Evolutionary conservation across 768 basidiomycete genomes (phyloP), one percentile per base, ranked within the genome.

Genomic region (Podaxis mareebaensis): DNA sequence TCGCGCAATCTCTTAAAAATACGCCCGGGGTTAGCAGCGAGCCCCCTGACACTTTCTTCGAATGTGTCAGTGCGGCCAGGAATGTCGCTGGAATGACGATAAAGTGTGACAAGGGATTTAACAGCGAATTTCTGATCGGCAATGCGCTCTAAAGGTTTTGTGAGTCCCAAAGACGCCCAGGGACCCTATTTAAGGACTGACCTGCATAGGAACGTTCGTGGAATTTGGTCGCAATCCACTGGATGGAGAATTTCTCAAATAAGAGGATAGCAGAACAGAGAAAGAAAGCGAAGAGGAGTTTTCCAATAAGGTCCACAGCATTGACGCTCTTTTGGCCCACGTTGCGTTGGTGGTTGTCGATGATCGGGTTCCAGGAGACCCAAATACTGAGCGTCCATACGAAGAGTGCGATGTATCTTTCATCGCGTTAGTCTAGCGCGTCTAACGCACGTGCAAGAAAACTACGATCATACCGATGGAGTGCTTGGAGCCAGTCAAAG

Each of bases 171-270:
- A 12, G 22, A 20, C 48, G 1, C 3, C 48, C 10, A 0, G 63
- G 63, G 46, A 38, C 60, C 51, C 56, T 51, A 44, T 54, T 44
- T 40, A 60, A 10, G 60, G 5, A 67, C 77, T 22, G 46, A 84
- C 85, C 84, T 49, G 84, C 84, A 67, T 90, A 93, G 5, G 87
- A 89, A 54, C 86, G 77, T 71, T 92, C 89, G 70, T 94, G 92
- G 73, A 93, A 94, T 70, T 92, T 91, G 51, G 79, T 81, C 52
- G 89, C 89, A 67, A 96, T 94, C 80, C 87, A 87, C 72, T 96
- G 95, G 53, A 97, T 91, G 13, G 89, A 74, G 64, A 95, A 85
- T 71, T 97, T 97, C 74, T 95, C 93, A 60, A 83, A 88, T 11
- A 91, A 80, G 5, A 95, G 82, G 26, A 94, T 79, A 28, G 82